Percentiles rank a stretch among this genome's conserved stretches.
Conservation (phyloP, 768 basidiomycete species). For the Favolaschia claudopus region DNA sequence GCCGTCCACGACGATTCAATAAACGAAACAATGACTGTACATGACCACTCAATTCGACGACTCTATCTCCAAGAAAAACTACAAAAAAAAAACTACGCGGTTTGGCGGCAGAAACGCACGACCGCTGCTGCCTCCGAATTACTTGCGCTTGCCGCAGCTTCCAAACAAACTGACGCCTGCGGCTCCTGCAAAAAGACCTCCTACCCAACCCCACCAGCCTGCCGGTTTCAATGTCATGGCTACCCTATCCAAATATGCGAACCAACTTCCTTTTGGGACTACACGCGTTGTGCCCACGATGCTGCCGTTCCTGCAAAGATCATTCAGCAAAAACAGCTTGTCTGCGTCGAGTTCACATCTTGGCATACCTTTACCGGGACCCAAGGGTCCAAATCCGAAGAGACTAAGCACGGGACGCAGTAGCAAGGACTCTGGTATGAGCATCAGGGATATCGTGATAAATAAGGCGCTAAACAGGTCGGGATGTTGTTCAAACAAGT, state of each 20-base stretch:
- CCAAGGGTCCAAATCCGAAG: slow-evolving; percentile 46
- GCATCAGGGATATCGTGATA: slow-evolving; percentile 28
- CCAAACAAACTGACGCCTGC: no score
- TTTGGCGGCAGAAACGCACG: no score
- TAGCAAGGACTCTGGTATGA: slow-evolving; percentile 41
- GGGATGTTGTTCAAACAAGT: slow-evolving; percentile 47
- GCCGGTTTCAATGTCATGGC: slow-evolving; percentile 5
- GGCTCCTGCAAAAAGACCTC: not conserved
- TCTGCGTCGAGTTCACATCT: not conserved
- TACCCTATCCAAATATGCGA: slow-evolving; percentile 22
- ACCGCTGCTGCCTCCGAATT: no score
- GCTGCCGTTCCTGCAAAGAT: slow-evolving; percentile 40
- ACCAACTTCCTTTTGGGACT: slow-evolving; percentile 43
- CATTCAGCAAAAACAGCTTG: not conserved
- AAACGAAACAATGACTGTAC: no score
- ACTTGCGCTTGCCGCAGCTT: no score
- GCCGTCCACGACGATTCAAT: no score
- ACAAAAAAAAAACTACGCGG: no score
- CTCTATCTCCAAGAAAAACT: no score
- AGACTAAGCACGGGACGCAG: slow-evolving; percentile 38
- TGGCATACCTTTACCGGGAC: slow-evolving; percentile 40
- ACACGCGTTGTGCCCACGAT: slow-evolving; percentile 43
- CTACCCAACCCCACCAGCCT: slow-evolving; percentile 3
- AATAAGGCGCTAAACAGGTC: slow-evolving; percentile 33
- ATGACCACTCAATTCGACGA: no score